These are phyloP conservation scores for Herpetomonas tarakana DNA, from an alignment of 208 protist genomes.

Conservation along the genomic window DNA sequence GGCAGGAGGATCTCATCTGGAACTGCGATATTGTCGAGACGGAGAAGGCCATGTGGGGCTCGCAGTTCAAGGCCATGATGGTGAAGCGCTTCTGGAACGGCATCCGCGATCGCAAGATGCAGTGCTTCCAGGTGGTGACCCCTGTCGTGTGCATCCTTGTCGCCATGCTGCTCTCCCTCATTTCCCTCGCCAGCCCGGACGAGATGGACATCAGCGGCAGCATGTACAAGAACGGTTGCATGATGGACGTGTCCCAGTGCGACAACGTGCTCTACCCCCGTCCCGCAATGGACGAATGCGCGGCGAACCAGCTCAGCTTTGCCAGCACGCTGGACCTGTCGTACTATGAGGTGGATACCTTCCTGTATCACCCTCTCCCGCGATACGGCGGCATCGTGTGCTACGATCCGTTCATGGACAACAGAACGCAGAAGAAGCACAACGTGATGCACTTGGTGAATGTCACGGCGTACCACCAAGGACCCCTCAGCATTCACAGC, in stretches of 20 bases:
- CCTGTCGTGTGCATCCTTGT: constrained; percentile 39
- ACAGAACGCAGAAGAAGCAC: constrained; percentile 1
- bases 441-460: constrained; percentile 24
- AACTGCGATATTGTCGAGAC: constrained; percentile 13
- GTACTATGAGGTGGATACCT: constrained; percentile 25
- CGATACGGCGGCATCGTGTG: constrained; percentile 21
- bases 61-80: constrained; percentile 24
- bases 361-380: constrained; percentile 6
- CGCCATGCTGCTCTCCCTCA: constrained; percentile 35
- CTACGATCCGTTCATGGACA: constrained; percentile 21
- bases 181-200: constrained; percentile 12
- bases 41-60: not conserved
- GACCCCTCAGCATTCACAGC: constrained; percentile 16
- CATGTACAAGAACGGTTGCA: constrained; percentile 12
- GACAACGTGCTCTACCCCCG: constrained; percentile 13
- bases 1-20: constrained; percentile 22
- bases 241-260: constrained; percentile 28
- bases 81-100: constrained; percentile 31
- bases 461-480: constrained; percentile 30
- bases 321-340: constrained; percentile 13
- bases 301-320: constrained; percentile 8
- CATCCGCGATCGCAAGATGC: constrained; percentile 25
- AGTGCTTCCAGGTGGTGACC: constrained; percentile 31
- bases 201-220: constrained; percentile 17
- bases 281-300: constrained; percentile 16